Evolutionary conservation across 345 rosid genomes (phyloP).

Genomic region (Erodium maritimum): DNA sequence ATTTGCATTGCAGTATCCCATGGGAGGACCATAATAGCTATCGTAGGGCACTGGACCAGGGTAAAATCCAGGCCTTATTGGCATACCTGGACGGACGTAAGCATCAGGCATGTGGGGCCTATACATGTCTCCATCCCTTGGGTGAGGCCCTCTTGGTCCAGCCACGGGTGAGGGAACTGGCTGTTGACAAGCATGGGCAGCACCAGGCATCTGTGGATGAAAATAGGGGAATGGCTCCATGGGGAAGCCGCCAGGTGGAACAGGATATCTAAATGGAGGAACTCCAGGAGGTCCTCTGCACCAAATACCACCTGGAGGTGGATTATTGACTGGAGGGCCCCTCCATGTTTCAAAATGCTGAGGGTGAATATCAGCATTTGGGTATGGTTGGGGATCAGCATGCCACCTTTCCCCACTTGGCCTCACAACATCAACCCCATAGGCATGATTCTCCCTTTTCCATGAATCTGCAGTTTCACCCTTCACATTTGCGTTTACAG

Average conservation of each 20-base stretch:
- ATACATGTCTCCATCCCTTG: constrained; percentile 56
- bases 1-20: constrained; percentile 53
- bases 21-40: constrained; percentile 73
- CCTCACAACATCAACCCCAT: constrained; percentile 45
- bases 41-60: constrained; percentile 67
- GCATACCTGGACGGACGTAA: constrained; percentile 68
- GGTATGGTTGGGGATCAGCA: constrained; percentile 45
- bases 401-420: constrained; percentile 57
- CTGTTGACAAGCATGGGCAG: constrained; percentile 36
- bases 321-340: constrained; percentile 72
- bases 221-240: constrained; percentile 79
- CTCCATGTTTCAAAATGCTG: constrained; percentile 71
- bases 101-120: constrained; percentile 75
- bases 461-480: constrained; percentile 39
- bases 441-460: constrained; percentile 50
- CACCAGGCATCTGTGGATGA: constrained; percentile 52
- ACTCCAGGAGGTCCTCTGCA: constrained; percentile 76
- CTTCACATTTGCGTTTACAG: constrained; percentile 27
- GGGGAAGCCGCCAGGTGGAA: constrained; percentile 71
- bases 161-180: constrained; percentile 47
- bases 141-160: constrained; percentile 68
- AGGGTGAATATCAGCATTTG: constrained; percentile 43
- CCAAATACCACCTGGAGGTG: constrained; percentile 83
- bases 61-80: constrained; percentile 78
- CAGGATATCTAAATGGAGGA: constrained; percentile 63